Evolutionary conservation across 192 early-diverging fungal genomes (phyloP).

Genomic region (Entrophospora sp.): DNA sequence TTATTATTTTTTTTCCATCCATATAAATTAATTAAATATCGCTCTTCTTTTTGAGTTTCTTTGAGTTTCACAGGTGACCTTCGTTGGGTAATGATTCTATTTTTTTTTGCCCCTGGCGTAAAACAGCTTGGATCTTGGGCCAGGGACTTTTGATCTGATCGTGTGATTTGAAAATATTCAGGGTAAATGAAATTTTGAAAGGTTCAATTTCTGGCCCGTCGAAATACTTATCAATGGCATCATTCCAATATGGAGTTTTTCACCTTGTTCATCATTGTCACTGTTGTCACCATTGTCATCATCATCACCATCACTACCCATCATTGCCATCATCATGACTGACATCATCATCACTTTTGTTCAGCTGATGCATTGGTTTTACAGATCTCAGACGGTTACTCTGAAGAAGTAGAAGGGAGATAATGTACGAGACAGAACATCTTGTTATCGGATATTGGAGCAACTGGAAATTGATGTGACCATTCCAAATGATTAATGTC

Average conservation of each 20-base stretch:
- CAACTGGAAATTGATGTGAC: not conserved
- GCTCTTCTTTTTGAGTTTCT: too few relatives aligned
- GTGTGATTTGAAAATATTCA: not conserved
- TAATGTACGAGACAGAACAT: not conserved
- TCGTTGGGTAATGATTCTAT: not conserved
- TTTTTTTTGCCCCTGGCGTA: not conserved
- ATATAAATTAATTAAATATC: too few relatives aligned
- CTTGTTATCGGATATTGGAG: not conserved
- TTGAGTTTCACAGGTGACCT: too few relatives aligned
- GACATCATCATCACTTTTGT: not conserved
- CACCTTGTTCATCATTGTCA: too few relatives aligned
- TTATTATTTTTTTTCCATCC: too few relatives aligned
- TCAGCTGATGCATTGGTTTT: not conserved
- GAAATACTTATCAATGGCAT: slow-evolving; percentile 1
- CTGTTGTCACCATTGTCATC: too few relatives aligned
- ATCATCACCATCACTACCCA: too few relatives aligned
- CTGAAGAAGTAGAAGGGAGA: not conserved
- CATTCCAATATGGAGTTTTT: not conserved
- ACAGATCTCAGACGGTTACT: not conserved
- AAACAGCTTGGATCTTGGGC: not conserved
- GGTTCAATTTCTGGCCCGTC: not conserved
- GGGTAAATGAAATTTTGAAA: not conserved
- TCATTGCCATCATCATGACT: too few relatives aligned
- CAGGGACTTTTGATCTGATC: not conserved
- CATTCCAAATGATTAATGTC: not conserved